Base-by-base conservation (phyloP, 257 asterid genomes). In the Solanum verrucosum region DNA sequence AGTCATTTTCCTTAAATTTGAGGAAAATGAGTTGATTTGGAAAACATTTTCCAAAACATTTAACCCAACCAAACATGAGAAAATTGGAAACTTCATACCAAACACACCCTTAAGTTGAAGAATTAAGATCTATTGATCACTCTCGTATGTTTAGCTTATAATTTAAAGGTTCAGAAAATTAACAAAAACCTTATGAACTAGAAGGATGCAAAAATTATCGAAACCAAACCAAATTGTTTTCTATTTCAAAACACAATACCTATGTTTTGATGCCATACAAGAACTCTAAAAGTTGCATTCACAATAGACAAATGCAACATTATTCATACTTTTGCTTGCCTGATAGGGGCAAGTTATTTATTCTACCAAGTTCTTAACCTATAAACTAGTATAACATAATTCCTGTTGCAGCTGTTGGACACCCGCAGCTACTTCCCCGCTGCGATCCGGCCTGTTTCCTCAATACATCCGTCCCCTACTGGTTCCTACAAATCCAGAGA, bases 401-500 rank as follows among this genome's bases (percentile, higher is more conserved):
- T 82, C 70, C 44, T 9, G 20, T 40, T 29, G 44, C 70, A 82
- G 3, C 27, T 46, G 40, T 49, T 46, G 16, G 44, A 82, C 42
- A 31, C 20, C 44, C 35, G 12, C n/a, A 18, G 31, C 44, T 18
- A 49, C 34, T 23, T 49, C 84, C 13, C 52, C 11, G 7, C 23
- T 7, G 34, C 9, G 13, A 37, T 37, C 35, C 60, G 5, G 34
- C 16, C 35, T 77, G 59, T 40, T 77, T 77, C 33, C 49, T 40
- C 60, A 40, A 4, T 16, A 46, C 29, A 29, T 82, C 7, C 42
- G 33, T 63, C 79, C 87, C 83, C 87, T 40, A 5, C 82, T 70
- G 81, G 81, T 79, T 91, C 92, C 95, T 91, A 84, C 87, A 86
- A 25, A 67, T 16, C 79, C 49, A 82, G 60, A 42, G 67, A 75